phyloP scores from a whole-genome alignment of 2,329 filamentous ascomycete species.

The Peltaster fructicola region DNA sequence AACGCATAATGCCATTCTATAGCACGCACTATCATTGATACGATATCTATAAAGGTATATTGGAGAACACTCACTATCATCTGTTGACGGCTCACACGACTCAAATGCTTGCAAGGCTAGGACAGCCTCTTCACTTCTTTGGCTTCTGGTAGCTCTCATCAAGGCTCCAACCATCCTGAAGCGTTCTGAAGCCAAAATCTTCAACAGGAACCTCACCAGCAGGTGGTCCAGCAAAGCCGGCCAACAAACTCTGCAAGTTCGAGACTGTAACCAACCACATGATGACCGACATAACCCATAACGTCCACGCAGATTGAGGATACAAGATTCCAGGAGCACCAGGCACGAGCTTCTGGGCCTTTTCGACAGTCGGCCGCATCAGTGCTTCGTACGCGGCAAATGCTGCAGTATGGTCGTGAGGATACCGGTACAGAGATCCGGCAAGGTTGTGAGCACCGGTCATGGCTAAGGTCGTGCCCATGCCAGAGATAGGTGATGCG shows the following conservation, averaged over 20 bases:
- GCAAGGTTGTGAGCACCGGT: slow-evolving; percentile 19
- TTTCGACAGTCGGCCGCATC: slow-evolving; percentile 11
- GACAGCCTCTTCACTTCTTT: no score
- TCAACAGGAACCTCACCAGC: slow-evolving; percentile 8
- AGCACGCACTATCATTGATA: no score
- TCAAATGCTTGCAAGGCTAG: no score
- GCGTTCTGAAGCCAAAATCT: slow-evolving; percentile 13
- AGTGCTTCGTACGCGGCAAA: slow-evolving; percentile 13
- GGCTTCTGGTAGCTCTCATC: no score
- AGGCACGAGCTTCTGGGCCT: slow-evolving; percentile 14
- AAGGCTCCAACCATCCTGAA: no score
- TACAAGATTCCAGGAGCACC: slow-evolving; percentile 13
- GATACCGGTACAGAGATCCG: slow-evolving; percentile 10
- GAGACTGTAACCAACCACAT: slow-evolving; percentile 3
- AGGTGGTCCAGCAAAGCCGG: slow-evolving; percentile 4
- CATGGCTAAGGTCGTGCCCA: slow-evolving; percentile 19
- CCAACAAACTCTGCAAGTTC: slow-evolving; percentile 2
- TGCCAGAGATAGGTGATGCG: slow-evolving; percentile 17
- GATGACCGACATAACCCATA: slow-evolving; percentile 7
- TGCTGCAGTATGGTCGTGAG: slow-evolving; percentile 8
- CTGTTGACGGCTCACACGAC: no score
- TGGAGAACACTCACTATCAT: no score
- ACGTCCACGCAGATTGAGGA: slow-evolving; percentile 11
- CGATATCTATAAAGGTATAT: no score
- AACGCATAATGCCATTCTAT: no score